phyloP scores from a whole-genome alignment of 2,329 filamentous ascomycete species.

The Cordyceps farinosa region DNA sequence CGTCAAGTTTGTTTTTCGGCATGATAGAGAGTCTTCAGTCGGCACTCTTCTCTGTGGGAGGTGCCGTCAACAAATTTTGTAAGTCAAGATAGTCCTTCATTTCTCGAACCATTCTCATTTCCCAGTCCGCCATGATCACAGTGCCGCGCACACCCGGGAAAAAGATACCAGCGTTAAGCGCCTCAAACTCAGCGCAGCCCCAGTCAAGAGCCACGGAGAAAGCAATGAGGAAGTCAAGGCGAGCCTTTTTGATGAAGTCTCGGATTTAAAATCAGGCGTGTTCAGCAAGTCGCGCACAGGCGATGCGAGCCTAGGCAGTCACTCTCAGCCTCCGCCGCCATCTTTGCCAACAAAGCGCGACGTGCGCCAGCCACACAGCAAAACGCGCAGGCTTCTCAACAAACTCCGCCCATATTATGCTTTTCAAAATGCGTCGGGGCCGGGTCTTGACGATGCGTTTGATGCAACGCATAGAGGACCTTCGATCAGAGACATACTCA shows the following conservation, averaged over 20 bases:
- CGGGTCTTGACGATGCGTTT: neutral
- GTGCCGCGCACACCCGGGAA: neutral
- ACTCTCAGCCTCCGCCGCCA: conserved; percentile 1
- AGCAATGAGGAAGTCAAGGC: neutral
- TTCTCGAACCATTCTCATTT: neutral
- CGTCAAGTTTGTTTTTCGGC: neutral
- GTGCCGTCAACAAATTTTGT: conserved; percentile 9
- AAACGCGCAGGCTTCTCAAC: conserved; percentile 2
- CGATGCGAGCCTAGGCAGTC: neutral
- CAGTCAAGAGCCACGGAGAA: neutral
- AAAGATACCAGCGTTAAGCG: neutral
- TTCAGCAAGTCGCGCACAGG: neutral
- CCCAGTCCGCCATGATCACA: conserved; percentile 9
- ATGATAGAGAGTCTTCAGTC: conserved; percentile 15
- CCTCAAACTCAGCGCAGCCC: conserved; percentile 9
- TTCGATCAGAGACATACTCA: conserved; percentile 4
- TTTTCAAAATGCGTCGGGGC: neutral
- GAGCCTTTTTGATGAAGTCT: neutral
- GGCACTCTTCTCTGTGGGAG: conserved; percentile 6
- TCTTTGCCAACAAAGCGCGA: conserved; percentile 5
- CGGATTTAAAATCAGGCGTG: neutral
- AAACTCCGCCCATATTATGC: neutral
- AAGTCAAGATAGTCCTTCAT: neutral
- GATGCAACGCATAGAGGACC: neutral
- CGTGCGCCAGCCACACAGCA: neutral